phyloP scores from a whole-genome alignment of 495 filamentous ascomycete genomes.

The Pyronema omphalodes region DNA sequence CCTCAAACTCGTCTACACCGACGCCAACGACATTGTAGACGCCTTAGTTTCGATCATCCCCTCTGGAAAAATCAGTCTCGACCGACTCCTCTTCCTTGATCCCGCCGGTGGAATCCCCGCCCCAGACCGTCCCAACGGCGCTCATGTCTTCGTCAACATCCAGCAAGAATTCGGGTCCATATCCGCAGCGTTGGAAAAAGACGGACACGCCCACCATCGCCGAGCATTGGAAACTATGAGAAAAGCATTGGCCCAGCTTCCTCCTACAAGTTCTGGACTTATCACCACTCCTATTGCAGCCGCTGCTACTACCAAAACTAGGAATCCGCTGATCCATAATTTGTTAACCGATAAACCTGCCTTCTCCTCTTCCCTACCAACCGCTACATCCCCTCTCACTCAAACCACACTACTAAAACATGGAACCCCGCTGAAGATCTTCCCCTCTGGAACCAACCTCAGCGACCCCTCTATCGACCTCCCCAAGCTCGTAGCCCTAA shows the following conservation, averaged over 20 bases:
- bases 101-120: slow-evolving; percentile 73
- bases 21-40: slow-evolving; percentile 49
- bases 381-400: slow-evolving; percentile 28
- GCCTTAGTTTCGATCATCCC: slow-evolving; percentile 34
- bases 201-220: slow-evolving; percentile 30
- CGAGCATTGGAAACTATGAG: slow-evolving; percentile 55
- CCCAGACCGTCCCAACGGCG: slow-evolving; percentile 41
- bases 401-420: slow-evolving; percentile 73
- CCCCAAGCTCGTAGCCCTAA: slow-evolving; percentile 60
- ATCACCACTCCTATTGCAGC: slow-evolving; percentile 75
- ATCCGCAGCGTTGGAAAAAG: slow-evolving; percentile 34
- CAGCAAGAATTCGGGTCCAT: slow-evolving; percentile 71
- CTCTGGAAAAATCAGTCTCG: slow-evolving; percentile 29
- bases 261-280: slow-evolving; percentile 64
- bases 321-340: slow-evolving; percentile 87
- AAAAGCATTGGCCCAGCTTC: slow-evolving; percentile 54
- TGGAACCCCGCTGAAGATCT: slow-evolving; percentile 68
- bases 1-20: slow-evolving; percentile 35
- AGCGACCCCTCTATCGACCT: slow-evolving; percentile 64
- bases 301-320: slow-evolving; percentile 52
- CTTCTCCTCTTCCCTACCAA: slow-evolving; percentile 74
- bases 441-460: slow-evolving; percentile 47
- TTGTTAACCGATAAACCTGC: slow-evolving; percentile 88
- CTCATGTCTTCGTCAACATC: slow-evolving; percentile 86
- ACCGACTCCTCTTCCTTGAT: slow-evolving; percentile 80